These are phyloP conservation scores for Pelargonium myrrhifolium DNA, from an alignment of 441 rosid genomes.

Conservation along the genomic window DNA sequence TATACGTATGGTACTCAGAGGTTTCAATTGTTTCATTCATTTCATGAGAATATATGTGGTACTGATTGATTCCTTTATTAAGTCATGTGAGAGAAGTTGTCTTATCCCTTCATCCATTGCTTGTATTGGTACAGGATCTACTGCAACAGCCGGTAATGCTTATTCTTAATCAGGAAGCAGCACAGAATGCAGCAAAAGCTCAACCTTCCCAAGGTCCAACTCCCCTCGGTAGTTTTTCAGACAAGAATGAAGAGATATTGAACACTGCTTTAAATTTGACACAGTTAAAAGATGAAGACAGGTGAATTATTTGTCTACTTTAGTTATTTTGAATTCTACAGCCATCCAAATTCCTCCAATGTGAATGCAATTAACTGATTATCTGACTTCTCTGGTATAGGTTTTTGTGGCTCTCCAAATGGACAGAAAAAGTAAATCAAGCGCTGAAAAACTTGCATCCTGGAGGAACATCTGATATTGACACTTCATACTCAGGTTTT, in stretches of 20 bases:
- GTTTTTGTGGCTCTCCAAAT: slow-evolving; percentile 47
- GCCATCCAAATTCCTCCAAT: neutral
- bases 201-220: slow-evolving; percentile 35
- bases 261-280: slow-evolving; percentile 34
- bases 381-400: slow-evolving; percentile 34
- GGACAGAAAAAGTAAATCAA: slow-evolving; percentile 43
- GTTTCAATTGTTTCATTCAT: neutral
- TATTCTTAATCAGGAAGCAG: slow-evolving; percentile 45
- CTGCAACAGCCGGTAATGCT: slow-evolving; percentile 71
- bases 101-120: neutral
- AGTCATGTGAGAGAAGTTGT: neutral
- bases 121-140: slow-evolving; percentile 44
- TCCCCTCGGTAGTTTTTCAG: slow-evolving; percentile 33
- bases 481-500: slow-evolving; percentile 4
- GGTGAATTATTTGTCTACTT: slow-evolving; percentile 33
- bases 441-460: slow-evolving; percentile 29
- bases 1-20: neutral
- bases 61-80: neutral
- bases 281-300: slow-evolving; percentile 36
- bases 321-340: neutral
- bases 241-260: slow-evolving; percentile 29
- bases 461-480: slow-evolving; percentile 27
- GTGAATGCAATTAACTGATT: slow-evolving; percentile 9
- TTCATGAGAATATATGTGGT: neutral
- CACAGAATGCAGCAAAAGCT: slow-evolving; percentile 34